A percentile compares a stretch with the other conserved stretches of the same genome.
These are phyloP conservation scores for Sordariomycetes sp. DNA, from an alignment of 2,329 filamentous ascomycete species.

Conservation along the genomic window DNA sequence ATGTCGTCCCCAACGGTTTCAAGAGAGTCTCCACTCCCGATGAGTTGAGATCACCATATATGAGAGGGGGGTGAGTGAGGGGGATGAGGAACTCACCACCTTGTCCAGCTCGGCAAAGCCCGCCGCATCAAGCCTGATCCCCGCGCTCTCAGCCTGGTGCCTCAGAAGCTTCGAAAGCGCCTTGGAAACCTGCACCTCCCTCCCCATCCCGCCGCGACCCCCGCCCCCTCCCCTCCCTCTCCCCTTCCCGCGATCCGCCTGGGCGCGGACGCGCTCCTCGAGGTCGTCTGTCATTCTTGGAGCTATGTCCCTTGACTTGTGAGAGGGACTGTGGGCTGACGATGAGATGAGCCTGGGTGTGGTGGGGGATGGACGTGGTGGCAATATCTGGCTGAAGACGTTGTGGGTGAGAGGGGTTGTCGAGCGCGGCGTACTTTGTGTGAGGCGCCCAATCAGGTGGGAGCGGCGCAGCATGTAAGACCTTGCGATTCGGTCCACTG, in stretches of 20 bases:
- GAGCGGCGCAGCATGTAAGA: no score
- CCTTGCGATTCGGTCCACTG: no score
- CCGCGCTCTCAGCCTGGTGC: conserved; percentile 42
- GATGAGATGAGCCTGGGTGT: not conserved
- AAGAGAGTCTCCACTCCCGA: no score
- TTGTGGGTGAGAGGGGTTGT: no score
- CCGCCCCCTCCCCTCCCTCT: not conserved
- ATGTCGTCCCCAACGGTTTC: no score
- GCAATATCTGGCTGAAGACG: no score
- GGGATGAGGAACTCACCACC: conserved; percentile 33
- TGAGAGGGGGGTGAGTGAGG: not conserved
- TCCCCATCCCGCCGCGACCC: conserved; percentile 1
- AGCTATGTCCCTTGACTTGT: no score
- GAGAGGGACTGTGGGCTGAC: not conserved
- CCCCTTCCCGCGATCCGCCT: not conserved
- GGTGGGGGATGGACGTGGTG: no score
- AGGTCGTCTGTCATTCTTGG: no score
- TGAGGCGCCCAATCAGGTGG: no score
- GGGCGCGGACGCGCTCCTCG: not conserved
- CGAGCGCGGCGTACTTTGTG: no score
- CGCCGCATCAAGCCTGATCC: conserved; percentile 41
- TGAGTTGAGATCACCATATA: no score
- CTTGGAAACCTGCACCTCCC: conserved; percentile 33
- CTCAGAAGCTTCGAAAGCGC: conserved; percentile 39
- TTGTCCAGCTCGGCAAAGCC: conserved; percentile 44